These are phyloP conservation scores for Sedum album DNA, from an alignment of 164 flowering plant genomes.

Conservation along the genomic window DNA sequence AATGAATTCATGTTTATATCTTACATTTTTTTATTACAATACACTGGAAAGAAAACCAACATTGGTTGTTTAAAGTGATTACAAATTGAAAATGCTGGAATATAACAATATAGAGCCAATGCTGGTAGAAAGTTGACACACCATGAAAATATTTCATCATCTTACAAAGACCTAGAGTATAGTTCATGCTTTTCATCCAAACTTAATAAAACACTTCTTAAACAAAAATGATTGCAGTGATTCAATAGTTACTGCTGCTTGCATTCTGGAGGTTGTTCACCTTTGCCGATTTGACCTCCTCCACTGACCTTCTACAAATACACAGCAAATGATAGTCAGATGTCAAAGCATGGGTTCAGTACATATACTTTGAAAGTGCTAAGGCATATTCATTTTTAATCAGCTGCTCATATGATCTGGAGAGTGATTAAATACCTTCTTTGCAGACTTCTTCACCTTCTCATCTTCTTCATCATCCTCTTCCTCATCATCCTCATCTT, in stretches of 20 bases:
- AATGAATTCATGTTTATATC: too few relatives aligned
- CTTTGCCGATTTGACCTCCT: not conserved
- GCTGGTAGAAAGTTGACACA: not conserved
- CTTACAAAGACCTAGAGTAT: not conserved
- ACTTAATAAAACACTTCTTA: not conserved
- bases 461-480: not conserved
- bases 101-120: not conserved
- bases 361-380: not conserved
- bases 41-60: too few relatives aligned
- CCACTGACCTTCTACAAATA: not conserved
- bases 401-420: not conserved
- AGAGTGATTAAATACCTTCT: not conserved
- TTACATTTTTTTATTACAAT: too few relatives aligned
- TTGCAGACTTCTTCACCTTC: not conserved
- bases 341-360: not conserved
- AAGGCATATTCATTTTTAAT: not conserved
- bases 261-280: conserved; percentile 5
- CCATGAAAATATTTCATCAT: not conserved
- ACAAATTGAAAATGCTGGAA: not conserved
- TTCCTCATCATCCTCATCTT: not conserved
- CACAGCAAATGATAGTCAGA: not conserved
- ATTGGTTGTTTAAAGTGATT: too few relatives aligned
- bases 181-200: not conserved
- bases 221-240: not conserved
- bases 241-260: not conserved